Conservation (phyloP, 2,329 filamentous ascomycete species). For the Didymella lethalis region DNA sequence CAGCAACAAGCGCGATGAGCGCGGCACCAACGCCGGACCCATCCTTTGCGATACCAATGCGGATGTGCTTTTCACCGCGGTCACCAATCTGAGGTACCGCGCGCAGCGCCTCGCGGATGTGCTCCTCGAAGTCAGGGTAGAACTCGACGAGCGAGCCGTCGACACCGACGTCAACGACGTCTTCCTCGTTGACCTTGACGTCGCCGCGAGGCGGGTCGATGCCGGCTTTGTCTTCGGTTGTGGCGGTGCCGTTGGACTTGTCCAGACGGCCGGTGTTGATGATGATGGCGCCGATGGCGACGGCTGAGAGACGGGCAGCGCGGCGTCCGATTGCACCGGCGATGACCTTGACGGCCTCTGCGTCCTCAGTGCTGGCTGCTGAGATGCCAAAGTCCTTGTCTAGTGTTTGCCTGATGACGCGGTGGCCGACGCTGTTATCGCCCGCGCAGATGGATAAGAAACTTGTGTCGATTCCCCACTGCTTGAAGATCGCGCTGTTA, state of each 20-base stretch:
- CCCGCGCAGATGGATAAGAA: conserved; percentile 87
- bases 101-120: conserved; percentile 82
- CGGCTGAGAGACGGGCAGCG: conserved; percentile 84
- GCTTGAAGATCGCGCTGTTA: conserved; percentile 71
- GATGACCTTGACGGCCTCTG: conserved; percentile 84
- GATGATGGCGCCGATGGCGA: conserved; percentile 85
- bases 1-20: conserved; percentile 89
- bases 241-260: conserved; percentile 44
- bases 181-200: conserved; percentile 59
- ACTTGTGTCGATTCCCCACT: conserved; percentile 91
- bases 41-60: conserved; percentile 96
- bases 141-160: conserved; percentile 95
- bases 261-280: conserved; percentile 78
- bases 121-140: conserved; percentile 89
- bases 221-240: conserved; percentile 47
- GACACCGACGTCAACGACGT: conserved; percentile 88
- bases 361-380: conserved; percentile 81
- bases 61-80: conserved; percentile 81
- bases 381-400: conserved; percentile 79
- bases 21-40: conserved; percentile 95
- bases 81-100: conserved; percentile 79
- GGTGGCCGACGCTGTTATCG: conserved; percentile 76
- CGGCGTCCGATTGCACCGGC: conserved; percentile 85
- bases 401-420: conserved; percentile 77
- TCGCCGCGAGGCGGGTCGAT: conserved; percentile 44